phyloP scores from a whole-genome alignment of 768 basidiomycete genomes.

The Exidia glandulosa region DNA sequence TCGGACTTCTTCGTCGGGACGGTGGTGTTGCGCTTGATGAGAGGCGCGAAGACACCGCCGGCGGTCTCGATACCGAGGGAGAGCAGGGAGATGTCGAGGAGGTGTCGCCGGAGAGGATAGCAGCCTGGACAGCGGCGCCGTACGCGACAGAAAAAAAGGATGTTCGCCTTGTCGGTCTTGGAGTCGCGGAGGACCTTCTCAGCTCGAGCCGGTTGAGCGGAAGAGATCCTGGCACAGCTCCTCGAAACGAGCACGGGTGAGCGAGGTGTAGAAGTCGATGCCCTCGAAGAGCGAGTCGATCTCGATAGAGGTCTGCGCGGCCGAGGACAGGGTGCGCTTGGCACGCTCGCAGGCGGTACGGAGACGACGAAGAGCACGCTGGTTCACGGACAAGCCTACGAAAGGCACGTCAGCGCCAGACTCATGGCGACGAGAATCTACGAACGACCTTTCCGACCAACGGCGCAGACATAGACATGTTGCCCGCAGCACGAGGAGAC shows the following conservation, averaged over 20 bases:
- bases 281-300: slow-evolving; percentile 90
- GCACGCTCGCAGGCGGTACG: slow-evolving; percentile 98
- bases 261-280: slow-evolving; percentile 96
- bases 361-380: slow-evolving; percentile 92
- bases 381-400: slow-evolving; percentile 90
- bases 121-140: slow-evolving; percentile 99
- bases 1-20: slow-evolving; percentile 98
- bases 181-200: slow-evolving; percentile 99
- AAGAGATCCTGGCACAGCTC: slow-evolving; percentile 94
- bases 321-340: slow-evolving; percentile 96
- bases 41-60: slow-evolving; percentile 97
- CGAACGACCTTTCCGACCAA: slow-evolving; percentile 41
- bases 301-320: slow-evolving; percentile 97
- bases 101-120: slow-evolving; percentile 95
- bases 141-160: slow-evolving; percentile 98
- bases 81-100: slow-evolving; percentile 82
- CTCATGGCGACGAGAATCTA: background rate
- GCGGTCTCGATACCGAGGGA: slow-evolving; percentile 81
- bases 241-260: slow-evolving; percentile 99
- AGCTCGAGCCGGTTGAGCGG: slow-evolving; percentile 93
- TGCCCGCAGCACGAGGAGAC: slow-evolving; percentile 98
- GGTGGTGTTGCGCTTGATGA: slow-evolving; percentile 98
- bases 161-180: slow-evolving; percentile 83
- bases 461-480: slow-evolving; percentile 98
- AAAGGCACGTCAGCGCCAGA: background rate